Base-by-base conservation (phyloP, 1,139 yeast genomes). In the Geotrichum histeridarum region DNA sequence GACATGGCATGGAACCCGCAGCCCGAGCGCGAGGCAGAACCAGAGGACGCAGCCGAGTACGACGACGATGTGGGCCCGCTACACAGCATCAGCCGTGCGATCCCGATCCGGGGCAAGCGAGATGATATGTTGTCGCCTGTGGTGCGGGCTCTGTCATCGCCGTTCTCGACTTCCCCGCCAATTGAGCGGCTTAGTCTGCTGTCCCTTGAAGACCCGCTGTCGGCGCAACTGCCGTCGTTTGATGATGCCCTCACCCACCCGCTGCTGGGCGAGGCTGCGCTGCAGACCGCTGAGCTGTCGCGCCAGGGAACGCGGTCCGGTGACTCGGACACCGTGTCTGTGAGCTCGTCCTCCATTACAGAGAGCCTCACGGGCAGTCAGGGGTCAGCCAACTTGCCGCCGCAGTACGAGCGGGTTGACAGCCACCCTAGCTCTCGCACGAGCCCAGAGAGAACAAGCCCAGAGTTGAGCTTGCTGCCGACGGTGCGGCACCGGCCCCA, bases 171-270 rank as follows among this genome's bases (percentile, higher is more conserved):
- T 8, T 39, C 51, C 2, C 51, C 51, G 3, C 30, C 37, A 7
- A 14, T 42, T 7, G 51, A 48, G 8, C 38, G 45, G 14, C 30
- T 48, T 8, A 33, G 41, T 7, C 36, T n/a, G 15, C 7, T 47
- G 43, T 30, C 44, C 5, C 32, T 48, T 9, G 45, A 49, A 4
- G 55, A 55, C 8, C 44, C 51, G 14, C 42, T 42, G 31, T 38
- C 48, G 36, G 41, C 45, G 7, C 50, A 50, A 37, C 64, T 66
- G 27, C 71, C 71, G 6, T 56, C 70, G 7, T 68, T 68, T 57
- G 68, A 64, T 48, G 69, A 65, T 49, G 67, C 42, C 6, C 51
- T 48, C 11, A 51, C 42, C 48, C 33, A 39, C 36, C 44, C 46
- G 9, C 12, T 58, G 42, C 48, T 35, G 4, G 50, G 48, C 8